Percentiles rank a stretch among this genome's conserved stretches.
These are phyloP conservation scores for Globisporangium nodosum DNA, from an alignment of 352 stramenopile species.

Conservation along the genomic window DNA sequence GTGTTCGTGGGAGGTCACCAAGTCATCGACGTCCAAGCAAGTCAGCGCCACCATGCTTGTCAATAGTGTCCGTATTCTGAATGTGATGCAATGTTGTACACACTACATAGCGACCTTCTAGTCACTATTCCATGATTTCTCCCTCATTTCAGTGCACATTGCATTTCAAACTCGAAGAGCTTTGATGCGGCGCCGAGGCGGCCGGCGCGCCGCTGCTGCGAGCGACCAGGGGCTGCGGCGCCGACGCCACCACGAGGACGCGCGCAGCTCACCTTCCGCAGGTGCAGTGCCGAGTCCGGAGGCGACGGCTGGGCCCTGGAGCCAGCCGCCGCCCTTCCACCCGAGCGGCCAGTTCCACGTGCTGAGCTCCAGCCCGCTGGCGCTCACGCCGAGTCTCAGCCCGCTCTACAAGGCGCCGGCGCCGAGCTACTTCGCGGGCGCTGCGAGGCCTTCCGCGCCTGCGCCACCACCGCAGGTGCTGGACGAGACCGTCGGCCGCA, in stretches of 20 bases:
- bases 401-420: constrained; percentile 34
- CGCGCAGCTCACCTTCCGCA: neutral
- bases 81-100: too few relatives aligned
- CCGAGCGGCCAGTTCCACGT: constrained; percentile 33
- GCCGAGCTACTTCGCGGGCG: constrained; percentile 12
- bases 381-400: constrained; percentile 36
- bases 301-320: constrained; percentile 8
- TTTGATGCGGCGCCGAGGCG: constrained; percentile 6
- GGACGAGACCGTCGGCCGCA: constrained; percentile 39
- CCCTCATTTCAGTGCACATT: neutral
- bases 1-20: too few relatives aligned
- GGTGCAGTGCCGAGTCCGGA: neutral
- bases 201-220: neutral
- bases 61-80: too few relatives aligned
- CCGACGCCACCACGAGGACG: neutral
- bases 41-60: too few relatives aligned
- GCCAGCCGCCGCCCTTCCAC: constrained; percentile 15
- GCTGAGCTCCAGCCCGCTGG: constrained; percentile 28
- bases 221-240: constrained; percentile 11
- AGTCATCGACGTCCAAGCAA: too few relatives aligned
- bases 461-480: constrained; percentile 13
- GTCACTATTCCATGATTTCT: neutral
- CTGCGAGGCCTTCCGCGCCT: constrained; percentile 8
- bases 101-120: neutral
- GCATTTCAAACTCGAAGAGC: constrained; percentile 5